phyloP scores from a whole-genome alignment of 352 stramenopile species.

The Albugo candida region DNA sequence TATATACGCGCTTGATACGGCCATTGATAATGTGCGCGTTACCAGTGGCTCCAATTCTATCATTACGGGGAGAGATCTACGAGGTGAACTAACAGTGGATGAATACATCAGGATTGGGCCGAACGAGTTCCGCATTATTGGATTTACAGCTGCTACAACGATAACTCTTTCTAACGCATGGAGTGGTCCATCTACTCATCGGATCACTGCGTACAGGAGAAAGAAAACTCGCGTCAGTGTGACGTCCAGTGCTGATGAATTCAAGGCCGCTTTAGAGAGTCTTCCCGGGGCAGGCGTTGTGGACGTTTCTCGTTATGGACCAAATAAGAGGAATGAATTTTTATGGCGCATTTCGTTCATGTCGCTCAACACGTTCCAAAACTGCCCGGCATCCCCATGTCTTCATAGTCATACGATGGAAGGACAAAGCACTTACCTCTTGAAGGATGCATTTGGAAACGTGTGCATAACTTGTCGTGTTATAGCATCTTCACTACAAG shows the following conservation, averaged over 20 bases:
- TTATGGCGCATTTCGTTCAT: slow-evolving; percentile 48
- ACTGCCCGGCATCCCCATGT: slow-evolving; percentile 33
- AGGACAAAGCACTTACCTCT: slow-evolving; percentile 9
- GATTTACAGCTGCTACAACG: slow-evolving; percentile 6
- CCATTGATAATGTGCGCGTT: slow-evolving; percentile 38
- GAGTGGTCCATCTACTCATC: slow-evolving; percentile 14
- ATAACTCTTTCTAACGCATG: slow-evolving; percentile 25
- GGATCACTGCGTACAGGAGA: slow-evolving; percentile 40
- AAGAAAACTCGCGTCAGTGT: slow-evolving; percentile 41
- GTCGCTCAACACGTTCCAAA: slow-evolving; percentile 27
- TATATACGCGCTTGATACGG: slow-evolving; percentile 37
- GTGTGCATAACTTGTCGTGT: slow-evolving; percentile 25
- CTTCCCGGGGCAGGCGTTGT: slow-evolving; percentile 36
- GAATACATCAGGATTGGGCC: slow-evolving; percentile 42
- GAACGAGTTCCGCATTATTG: slow-evolving; percentile 22
- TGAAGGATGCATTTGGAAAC: slow-evolving; percentile 25
- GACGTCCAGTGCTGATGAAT: slow-evolving; percentile 26
- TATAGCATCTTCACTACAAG: slow-evolving; percentile 13
- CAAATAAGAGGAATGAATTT: slow-evolving; percentile 33
- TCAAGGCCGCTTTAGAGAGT: slow-evolving; percentile 20
- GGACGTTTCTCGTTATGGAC: slow-evolving; percentile 31
- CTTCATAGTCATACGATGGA: slow-evolving; percentile 30
- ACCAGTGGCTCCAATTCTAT: slow-evolving; percentile 14
- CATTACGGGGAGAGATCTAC: slow-evolving; percentile 25
- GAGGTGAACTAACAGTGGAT: slow-evolving; percentile 9